These are phyloP conservation scores for Eimeria praecox DNA, from an alignment of 169 alveolate species.

Conservation along the genomic window DNA sequence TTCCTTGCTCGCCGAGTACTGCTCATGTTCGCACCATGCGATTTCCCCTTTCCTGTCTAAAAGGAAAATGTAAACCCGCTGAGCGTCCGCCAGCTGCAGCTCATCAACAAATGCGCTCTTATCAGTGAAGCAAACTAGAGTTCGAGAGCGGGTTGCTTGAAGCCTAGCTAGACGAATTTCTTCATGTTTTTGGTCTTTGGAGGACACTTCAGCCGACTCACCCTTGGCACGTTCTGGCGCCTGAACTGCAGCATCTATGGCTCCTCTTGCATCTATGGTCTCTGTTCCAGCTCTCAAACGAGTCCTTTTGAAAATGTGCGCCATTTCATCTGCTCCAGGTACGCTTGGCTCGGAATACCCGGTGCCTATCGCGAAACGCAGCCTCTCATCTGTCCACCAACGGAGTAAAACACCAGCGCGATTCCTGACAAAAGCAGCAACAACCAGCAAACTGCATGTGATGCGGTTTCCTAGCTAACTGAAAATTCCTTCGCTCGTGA, in stretches of 20 bases:
- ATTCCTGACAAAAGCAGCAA: constrained; percentile 33
- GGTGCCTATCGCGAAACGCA: constrained; percentile 56
- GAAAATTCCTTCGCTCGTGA: background rate
- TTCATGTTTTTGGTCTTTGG: background rate
- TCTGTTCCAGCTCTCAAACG: background rate
- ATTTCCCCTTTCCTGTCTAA: constrained; percentile 59
- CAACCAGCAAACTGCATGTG: background rate
- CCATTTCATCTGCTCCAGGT: background rate
- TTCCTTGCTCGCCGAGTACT: constrained; percentile 58
- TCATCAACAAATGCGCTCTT: constrained; percentile 67
- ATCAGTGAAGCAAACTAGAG: constrained; percentile 47
- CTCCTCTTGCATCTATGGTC: background rate
- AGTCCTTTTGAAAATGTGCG: background rate
- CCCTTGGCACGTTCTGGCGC: background rate
- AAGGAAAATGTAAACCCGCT: constrained; percentile 73
- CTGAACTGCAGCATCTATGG: background rate
- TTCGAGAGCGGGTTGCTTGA: constrained; percentile 9
- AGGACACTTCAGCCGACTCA: background rate
- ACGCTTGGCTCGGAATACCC: background rate
- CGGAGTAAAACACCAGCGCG: constrained; percentile 53
- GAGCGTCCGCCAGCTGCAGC: constrained; percentile 80
- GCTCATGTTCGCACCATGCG: constrained; percentile 80
- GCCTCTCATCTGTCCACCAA: constrained; percentile 77
- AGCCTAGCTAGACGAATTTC: constrained; percentile 41
- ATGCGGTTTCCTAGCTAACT: background rate